These are phyloP conservation scores for Alternaria novae-zelandiae DNA, from an alignment of 2,329 filamentous ascomycete genomes.

Conservation along the genomic window DNA sequence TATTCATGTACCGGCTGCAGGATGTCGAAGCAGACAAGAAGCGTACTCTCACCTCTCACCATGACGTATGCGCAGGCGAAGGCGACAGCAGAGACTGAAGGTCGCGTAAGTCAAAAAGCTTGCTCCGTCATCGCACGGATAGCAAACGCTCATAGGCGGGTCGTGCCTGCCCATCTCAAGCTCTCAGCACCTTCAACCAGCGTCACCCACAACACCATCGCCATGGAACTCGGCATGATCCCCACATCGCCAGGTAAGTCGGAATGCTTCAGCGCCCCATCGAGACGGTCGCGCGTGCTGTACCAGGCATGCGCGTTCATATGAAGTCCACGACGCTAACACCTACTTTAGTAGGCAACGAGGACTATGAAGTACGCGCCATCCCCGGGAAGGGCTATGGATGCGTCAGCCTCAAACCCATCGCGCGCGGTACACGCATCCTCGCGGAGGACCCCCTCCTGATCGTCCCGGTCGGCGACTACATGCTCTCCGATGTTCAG, in stretches of 20 bases:
- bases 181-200: background rate
- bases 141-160: background rate
- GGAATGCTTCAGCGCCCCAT: background rate
- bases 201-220: background rate
- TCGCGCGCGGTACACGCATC: slow-evolving; percentile 49
- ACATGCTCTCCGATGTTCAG: slow-evolving; percentile 44
- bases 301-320: background rate
- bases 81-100: background rate
- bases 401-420: slow-evolving; percentile 46
- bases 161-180: background rate
- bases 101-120: background rate
- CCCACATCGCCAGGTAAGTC: background rate
- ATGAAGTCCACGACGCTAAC: background rate
- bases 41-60: background rate
- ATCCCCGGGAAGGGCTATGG: slow-evolving; percentile 52
- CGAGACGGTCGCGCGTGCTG: background rate
- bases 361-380: slow-evolving; percentile 39
- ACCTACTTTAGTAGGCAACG: slow-evolving; percentile 14
- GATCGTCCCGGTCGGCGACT: slow-evolving; percentile 38
- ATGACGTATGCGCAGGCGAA: background rate
- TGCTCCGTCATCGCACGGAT: background rate
- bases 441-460: slow-evolving; percentile 51
- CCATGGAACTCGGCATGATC: background rate
- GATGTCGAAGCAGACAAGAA: background rate
- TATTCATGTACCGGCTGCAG: background rate